Evolutionary conservation across 1,284 basidiomycete species (phyloP), one percentile per base, ranked within the genome.

Genomic region (Papiliotrema terrestris): DNA sequence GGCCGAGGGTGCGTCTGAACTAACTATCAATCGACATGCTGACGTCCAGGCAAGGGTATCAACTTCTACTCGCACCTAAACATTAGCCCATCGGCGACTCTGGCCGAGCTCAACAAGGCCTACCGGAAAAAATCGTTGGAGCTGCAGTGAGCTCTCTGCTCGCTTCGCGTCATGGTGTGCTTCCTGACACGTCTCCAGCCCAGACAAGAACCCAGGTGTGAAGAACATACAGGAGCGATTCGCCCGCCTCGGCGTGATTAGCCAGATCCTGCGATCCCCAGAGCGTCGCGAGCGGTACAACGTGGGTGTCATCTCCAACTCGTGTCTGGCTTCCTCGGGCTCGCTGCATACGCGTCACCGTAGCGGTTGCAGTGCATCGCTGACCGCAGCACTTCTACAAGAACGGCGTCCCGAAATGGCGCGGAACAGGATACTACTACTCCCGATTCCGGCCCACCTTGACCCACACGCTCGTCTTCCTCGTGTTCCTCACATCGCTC

Each of bases 401-500:
- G 58, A 77, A 77, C 56, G 75, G 75, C 25, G 73, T 77, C 9
- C 75, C 75, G 4, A 69, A 61, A 58, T 77, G 75, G 75, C 66
- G 74, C 47, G 75, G 75, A 35, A 70, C 74, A 36, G 73, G 73
- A n/a, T 95, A 96, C 75, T 95, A 94, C 75, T 96, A 96, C 76
- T 84, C 88, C 36, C 86, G 93, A 57, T 97, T 88, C 81, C 83
- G 93, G 43, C 93, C 93, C 20, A 91, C 92, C 42, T 81, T 97
- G 61, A 83, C 84, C 57, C 83, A 83, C 35, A 92, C 93, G 32
- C 59, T 88, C 52, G 67, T 81, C 13, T 95, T 95, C 80, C 78
- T 97, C 67, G 78, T 82, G 5, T 59, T 87, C 45, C 75, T 94
- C 39, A 86, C 90, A 0, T 87, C 87, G 14, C 80, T 79, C 1